These are phyloP conservation scores for Ogataea saltuana DNA, from an alignment of 805 yeast species.

Conservation along the genomic window DNA sequence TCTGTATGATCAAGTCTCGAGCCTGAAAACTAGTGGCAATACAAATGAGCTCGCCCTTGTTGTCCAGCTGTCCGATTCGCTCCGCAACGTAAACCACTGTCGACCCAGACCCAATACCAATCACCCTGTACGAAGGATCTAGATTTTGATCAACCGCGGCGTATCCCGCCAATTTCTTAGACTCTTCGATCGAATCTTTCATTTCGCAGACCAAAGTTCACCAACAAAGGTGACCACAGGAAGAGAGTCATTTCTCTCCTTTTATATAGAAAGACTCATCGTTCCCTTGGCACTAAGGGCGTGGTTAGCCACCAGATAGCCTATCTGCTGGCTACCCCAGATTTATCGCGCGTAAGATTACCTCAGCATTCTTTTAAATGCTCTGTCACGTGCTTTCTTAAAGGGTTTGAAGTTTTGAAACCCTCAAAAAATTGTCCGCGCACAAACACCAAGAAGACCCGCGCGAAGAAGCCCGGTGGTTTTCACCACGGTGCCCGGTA, in stretches of 20 bases:
- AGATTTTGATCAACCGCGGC: slow-evolving; percentile 88
- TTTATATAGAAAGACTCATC: too few species aligned
- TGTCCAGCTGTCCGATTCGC: slow-evolving; percentile 70
- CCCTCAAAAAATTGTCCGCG: slow-evolving; percentile 8
- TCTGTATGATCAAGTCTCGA: slow-evolving; percentile 75
- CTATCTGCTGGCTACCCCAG: slow-evolving; percentile 6
- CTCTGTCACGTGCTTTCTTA: slow-evolving; percentile 1
- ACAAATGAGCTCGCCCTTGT: slow-evolving; percentile 63
- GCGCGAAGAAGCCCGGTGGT: neutral
- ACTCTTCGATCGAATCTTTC: slow-evolving; percentile 55
- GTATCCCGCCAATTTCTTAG: slow-evolving; percentile 87
- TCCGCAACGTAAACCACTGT: slow-evolving; percentile 96
- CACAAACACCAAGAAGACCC: slow-evolving; percentile 7
- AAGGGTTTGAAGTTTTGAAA: slow-evolving; percentile 3
- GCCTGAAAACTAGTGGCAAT: slow-evolving; percentile 97
- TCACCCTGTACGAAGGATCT: slow-evolving; percentile 65
- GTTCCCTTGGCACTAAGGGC: neutral
- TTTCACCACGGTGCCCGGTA: neutral
- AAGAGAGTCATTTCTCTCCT: too few species aligned
- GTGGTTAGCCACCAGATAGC: neutral
- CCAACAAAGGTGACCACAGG: too few species aligned
- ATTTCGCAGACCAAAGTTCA: too few species aligned
- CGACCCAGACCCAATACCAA: slow-evolving; percentile 96
- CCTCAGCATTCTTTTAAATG: neutral
- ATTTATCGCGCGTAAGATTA: slow-evolving; percentile 1